Evolutionary conservation across 345 rosid species (phyloP), one percentile per base, ranked within the genome.

Genomic region (Pistacia atlantica): DNA sequence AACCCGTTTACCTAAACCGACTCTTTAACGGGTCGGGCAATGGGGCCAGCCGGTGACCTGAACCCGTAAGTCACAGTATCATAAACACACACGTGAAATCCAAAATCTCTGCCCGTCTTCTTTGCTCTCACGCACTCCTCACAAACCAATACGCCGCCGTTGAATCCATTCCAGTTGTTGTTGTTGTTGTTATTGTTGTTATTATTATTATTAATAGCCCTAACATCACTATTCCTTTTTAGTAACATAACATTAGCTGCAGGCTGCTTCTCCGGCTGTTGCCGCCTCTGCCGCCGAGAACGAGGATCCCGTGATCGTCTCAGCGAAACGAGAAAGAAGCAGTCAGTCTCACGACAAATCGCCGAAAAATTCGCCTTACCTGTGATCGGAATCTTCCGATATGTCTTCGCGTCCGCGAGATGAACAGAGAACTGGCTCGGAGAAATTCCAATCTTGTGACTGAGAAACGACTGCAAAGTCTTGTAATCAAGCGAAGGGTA

Each of bases 31-130:
- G 91, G 93, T 38, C 91, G 89, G 79, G 86, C 83, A 66, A 88
- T 78, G 25, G 90, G 89, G 14, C 93, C 91, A 2, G 82, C 87
- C 6, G 60, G 75, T 3, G 89, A 80, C 77, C 85, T 69, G 83
- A 88, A 86, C 49, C 89, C 85, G 67, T 56, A 72, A 0, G 74
- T 74, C 28, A 90, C 85, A 5, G 85, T 20, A 59, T 90, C 91
- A 55, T 85, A 1, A 38, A 81, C 88, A 63, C 93, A 86, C 75
- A 73, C 73, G 55, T 88, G 91, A 54, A 88, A 88, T 45, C 79
- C 93, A 5, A 45, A 42, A 0, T 69, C 84, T 17, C 35, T 31
- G 1, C 78, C 86, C 37, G 55, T 31, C 35, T 58, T 46, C 49
- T 80, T 42, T 4, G 75, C 84, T 11, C 57, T 78, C 58, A 25